Base-by-base conservation (phyloP, 1,139 yeast species). In the Pichia norvegensis region DNA sequence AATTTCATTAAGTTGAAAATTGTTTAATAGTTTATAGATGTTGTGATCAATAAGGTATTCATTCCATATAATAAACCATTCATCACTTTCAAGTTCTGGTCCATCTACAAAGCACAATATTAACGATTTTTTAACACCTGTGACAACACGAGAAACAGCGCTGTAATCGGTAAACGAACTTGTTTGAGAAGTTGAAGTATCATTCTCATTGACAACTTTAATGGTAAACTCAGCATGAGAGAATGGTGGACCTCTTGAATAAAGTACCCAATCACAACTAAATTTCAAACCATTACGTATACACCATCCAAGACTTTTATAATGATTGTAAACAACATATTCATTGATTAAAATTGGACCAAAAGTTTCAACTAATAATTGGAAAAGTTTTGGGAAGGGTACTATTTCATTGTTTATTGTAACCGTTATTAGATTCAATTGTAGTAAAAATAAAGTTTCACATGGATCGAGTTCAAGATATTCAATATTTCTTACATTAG, bases 161-260 rank as follows among this genome's bases (percentile, higher is more conserved):
- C 90, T 76, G 49, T 74, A 68, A 70, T 79, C 81, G 55, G 73
- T 70, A 83, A 92, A 84, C 43, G 70, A 69, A n/a, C 58, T 59
- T 7, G 19, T 35, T n/a, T 43, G 36, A 21, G 22, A 19, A 11
- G 10, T 20, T n/a, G 14, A 17, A 4, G 40, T 2, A 23, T 44
- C 46, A 35, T 48, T 44, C 23, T 44, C 47, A 22, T 52, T 46
- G 10, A 55, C 42, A 13, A 60, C 48, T 21, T 48, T 53, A 1
- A 65, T 52, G 4, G 94, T 86, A 62, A 78, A 86, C 57, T 88
- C 96, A 0, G 98, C 97, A 62, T 92, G 99, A 41, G 83, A 78
- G 61, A 90, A 88, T 1, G 97, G 97, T 10, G 98, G 98, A 0
- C 99, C 99, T 47, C 92, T 72, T 47, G 82, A 79, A 62, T 92